Base-by-base conservation (phyloP, 768 basidiomycete genomes). In the Mycena venus region DNA sequence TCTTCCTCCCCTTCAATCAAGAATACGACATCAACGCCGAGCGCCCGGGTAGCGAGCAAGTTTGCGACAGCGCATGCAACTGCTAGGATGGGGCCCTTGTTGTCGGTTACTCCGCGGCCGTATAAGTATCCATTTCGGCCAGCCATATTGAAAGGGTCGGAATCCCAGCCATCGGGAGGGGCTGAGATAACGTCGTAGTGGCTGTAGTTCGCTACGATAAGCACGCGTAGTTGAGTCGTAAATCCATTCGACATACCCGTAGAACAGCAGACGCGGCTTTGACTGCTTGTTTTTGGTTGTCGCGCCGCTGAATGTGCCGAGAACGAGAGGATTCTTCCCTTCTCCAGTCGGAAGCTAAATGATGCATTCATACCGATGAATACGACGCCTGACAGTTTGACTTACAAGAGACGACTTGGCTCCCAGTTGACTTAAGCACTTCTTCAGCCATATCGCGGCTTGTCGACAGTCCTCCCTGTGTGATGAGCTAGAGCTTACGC, bases 131-230 rank as follows among this genome's bases (percentile, higher is more conserved):
- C 97, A 78, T 99, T 96, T 14, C 91, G 89, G 3, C 96, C 96
- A 0, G 90, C 90, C 74, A 99, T 84, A 9, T 85, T 87, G 84
- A 96, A 99, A 0, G 98, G 98, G 71, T 96, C 92, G 2, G 93
- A 92, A 25, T 88, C 84, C 98, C 98, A 99, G 15, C 92, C 91
- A 8, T 90, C 86, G 12, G 85, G 83, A 0, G 91, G 91, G 0
- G 97, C 96, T 0, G 93, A 87, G 59, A 99, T 95, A n/a, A 99
- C 96, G 78, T 99, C 98, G 84, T 99, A 99, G 82, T 99, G 98
- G 2, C 96, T 96, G 59, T 4, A 23, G 21, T 25, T 19, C 7
- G 21, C 11, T 9, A 19, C 11, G 5, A 47, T 59, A 62, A 58
- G 70, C n/a, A 69, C 42, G 31, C 59, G 21, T 27, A 36, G 62